Conservation (phyloP, 2,329 filamentous ascomycete genomes). For the Xylaria sp. region DNA sequence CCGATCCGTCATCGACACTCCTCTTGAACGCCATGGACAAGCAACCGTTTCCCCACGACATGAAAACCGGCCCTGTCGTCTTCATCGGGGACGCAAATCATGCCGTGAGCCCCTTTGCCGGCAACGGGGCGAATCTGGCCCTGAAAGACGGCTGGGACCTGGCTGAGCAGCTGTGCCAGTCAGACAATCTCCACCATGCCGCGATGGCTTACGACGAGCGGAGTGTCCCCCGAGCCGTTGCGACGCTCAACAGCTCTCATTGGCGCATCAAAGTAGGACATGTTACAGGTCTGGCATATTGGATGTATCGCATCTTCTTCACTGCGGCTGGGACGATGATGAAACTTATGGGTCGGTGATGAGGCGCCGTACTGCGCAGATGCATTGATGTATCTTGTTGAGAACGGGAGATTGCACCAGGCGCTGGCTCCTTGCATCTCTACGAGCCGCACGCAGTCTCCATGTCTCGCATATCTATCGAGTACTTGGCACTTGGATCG, state of each 20-base stretch:
- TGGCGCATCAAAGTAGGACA: constrained; percentile 34
- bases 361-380: neutral
- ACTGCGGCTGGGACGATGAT: constrained; percentile 17
- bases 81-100: constrained; percentile 64
- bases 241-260: constrained; percentile 40
- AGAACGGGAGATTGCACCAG: neutral
- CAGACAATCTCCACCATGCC: constrained; percentile 43
- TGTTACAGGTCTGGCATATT: constrained; percentile 25
- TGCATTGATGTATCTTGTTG: neutral
- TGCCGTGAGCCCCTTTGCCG: constrained; percentile 61
- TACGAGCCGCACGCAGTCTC: neutral
- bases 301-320: constrained; percentile 36
- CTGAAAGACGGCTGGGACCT: constrained; percentile 60
- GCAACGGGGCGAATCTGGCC: constrained; percentile 61
- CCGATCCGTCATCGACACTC: constrained; percentile 53
- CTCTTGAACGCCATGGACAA: constrained; percentile 59
- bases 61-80: constrained; percentile 48
- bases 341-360: constrained; percentile 18
- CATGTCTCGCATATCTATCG: neutral
- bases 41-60: constrained; percentile 54
- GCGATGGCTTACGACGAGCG: constrained; percentile 52
- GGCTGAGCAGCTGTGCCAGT: constrained; percentile 54
- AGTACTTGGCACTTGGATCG: neutral
- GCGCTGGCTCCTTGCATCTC: neutral
- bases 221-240: constrained; percentile 51